Conservation (phyloP, 768 basidiomycete genomes). For the Leccinellum rugosiceps region DNA sequence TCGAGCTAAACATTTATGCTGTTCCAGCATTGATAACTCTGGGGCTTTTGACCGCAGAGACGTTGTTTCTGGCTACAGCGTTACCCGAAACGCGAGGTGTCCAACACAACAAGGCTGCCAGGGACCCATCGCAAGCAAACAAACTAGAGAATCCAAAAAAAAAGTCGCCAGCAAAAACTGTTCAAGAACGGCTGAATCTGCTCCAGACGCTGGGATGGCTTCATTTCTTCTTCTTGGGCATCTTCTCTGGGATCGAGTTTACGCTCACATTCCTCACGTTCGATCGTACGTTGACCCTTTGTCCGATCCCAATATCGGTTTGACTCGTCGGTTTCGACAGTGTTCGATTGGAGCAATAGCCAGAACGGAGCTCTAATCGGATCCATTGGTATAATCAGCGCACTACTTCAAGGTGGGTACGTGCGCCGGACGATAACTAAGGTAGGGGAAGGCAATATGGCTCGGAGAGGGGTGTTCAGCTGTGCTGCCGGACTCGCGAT, state of each 20-base stretch:
- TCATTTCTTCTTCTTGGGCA: conserved; percentile 82
- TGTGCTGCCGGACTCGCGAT: conserved; percentile 70
- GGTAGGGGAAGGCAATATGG: conserved; percentile 79
- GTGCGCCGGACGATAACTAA: conserved; percentile 77
- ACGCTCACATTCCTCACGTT: conserved; percentile 95
- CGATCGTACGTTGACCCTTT: conserved; percentile 54
- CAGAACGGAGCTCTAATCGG: conserved; percentile 84
- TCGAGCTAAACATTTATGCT: conserved; percentile 85
- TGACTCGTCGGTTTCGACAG: conserved; percentile 36
- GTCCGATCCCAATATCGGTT: not conserved
- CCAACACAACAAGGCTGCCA: conserved; percentile 11
- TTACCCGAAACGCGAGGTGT: conserved; percentile 85
- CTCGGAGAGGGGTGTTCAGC: conserved; percentile 70
- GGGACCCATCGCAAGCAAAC: conserved; percentile 20
- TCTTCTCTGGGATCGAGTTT: conserved; percentile 96
- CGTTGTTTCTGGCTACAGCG: conserved; percentile 65
- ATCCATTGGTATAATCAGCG: conserved; percentile 87
- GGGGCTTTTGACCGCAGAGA: conserved; percentile 74
- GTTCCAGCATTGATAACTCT: conserved; percentile 85
- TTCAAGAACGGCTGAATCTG: conserved; percentile 50
- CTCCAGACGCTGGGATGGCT: conserved; percentile 61
- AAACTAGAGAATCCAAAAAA: conserved; percentile 11
- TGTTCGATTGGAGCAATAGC: conserved; percentile 85
- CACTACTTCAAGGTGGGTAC: conserved; percentile 90
- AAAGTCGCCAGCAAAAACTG: conserved; percentile 17